Evolutionary conservation across 2,329 filamentous ascomycete species (phyloP).

Genomic region (Xenosphaeropsis pyriputrescens): DNA sequence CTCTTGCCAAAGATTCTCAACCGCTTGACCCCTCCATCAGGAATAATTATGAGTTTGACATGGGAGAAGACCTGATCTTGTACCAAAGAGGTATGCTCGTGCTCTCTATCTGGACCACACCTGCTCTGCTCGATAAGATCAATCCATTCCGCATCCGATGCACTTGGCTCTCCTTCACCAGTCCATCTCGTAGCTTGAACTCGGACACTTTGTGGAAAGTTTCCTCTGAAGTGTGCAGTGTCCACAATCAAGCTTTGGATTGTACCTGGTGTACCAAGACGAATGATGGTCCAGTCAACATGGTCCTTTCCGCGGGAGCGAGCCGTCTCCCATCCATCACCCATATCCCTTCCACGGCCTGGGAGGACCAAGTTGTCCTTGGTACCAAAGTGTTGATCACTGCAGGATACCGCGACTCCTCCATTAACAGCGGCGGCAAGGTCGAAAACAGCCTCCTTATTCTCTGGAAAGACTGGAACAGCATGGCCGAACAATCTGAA

Average conservation of each 20-base stretch:
- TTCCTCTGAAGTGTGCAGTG: constrained; percentile 72
- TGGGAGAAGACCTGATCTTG: constrained; percentile 55
- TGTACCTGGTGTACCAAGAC: constrained; percentile 50
- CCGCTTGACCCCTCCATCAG: constrained; percentile 84
- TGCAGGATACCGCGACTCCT: constrained; percentile 60
- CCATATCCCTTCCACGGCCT: constrained; percentile 70
- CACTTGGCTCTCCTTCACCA: constrained; percentile 35
- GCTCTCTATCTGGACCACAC: constrained; percentile 59
- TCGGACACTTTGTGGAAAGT: constrained; percentile 66
- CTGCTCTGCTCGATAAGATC: constrained; percentile 52
- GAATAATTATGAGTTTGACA: constrained; percentile 60
- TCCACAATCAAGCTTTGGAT: constrained; percentile 59
- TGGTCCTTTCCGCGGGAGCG: constrained; percentile 58
- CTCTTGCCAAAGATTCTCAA: constrained; percentile 62
- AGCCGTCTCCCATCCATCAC: constrained; percentile 77
- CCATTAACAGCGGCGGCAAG: constrained; percentile 68
- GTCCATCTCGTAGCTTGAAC: constrained; percentile 46
- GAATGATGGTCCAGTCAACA: constrained; percentile 69
- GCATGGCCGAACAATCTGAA: constrained; percentile 67
- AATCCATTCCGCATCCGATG: constrained; percentile 45
- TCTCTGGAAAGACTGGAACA: constrained; percentile 59
- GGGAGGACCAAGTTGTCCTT: constrained; percentile 71
- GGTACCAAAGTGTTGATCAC: constrained; percentile 72
- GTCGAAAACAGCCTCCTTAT: constrained; percentile 53
- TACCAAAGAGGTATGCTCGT: constrained; percentile 43